Base-by-base conservation (phyloP, 208 protist species). In the Vickermania ingenoplastis region DNA sequence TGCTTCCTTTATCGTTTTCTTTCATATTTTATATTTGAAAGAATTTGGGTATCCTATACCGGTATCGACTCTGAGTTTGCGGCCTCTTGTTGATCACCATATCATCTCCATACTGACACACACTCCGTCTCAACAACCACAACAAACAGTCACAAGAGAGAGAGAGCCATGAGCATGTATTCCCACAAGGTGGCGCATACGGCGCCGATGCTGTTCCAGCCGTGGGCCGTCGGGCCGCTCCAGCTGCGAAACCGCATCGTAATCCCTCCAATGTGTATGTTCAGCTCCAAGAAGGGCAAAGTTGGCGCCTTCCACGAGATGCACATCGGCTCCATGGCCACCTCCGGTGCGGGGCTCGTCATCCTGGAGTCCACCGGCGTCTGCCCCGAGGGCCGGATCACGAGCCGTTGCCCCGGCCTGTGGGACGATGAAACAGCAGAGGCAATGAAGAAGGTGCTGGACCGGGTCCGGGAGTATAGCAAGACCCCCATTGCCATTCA, bases 401-500 rank as follows among this genome's bases (percentile, higher is more conserved):
- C 57, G n/a, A 51, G 54, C 21, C 2, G 58, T 11, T 70, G 67
- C 48, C 63, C 51, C 24, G 80, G 80, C 3, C 52, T 82, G 23
- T 84, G 72, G 61, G 63, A 77, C 13, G 67, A 76, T 24, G 69
- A 31, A 2, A 67, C 71, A 27, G 61, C 73, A 0, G 73, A 21
- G 1, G 65, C 64, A 11, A 81, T 78, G 50, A 75, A 72, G 36
- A 31, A 13, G n/a, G 64, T 83, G 21, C 57, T 71, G 25, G 66
- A 73, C 31, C 65, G 41, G 3, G 70, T 86, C 3, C 80, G 74
- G 11, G n/a, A 31, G 41, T 73, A 79, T 53, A 57, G 48, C 2
- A 21, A 60, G 14, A 62, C 53, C 17, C 65, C 64, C 4, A 91
- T 93, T 41, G 70, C 66, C 7, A 81, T 93, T 61, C 86, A 92